Conservation (phyloP, 1,284 basidiomycete species). For the Ceratobasidium sp. region DNA sequence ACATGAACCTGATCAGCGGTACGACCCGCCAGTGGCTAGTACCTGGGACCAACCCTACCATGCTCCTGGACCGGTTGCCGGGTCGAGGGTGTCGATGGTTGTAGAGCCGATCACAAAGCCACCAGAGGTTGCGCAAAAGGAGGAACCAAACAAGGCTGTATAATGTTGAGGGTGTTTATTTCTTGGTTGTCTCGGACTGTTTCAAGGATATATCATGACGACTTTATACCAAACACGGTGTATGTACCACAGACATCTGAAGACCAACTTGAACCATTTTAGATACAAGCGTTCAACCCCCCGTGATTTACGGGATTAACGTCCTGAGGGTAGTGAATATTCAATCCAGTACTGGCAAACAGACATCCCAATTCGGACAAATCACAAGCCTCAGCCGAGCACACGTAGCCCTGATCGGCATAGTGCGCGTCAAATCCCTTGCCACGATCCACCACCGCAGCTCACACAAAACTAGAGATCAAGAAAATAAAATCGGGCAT, state of each 20-base stretch:
- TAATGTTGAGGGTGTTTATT: not conserved
- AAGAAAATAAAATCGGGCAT: conserved; percentile 16
- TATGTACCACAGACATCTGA: no score
- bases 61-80: conserved; percentile 2
- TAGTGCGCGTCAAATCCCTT: not conserved
- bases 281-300: no score
- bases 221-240: no score
- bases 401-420: conserved; percentile 24
- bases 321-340: no score
- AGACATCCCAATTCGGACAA: no score
- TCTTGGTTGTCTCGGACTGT: no score
- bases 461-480: conserved; percentile 10
- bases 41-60: conserved; percentile 18
- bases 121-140: conserved; percentile 16
- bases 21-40: not conserved
- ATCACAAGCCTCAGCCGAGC: no score
- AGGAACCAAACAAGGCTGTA: not conserved
- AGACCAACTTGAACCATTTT: no score
- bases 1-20: not conserved
- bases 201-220: no score
- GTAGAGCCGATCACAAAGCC: conserved; percentile 21
- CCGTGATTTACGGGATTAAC: no score
- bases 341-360: no score
- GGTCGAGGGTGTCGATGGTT: not conserved
- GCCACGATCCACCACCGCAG: conserved; percentile 3